Conservation (phyloP, 257 asterid species). For the Petunia secreta region DNA sequence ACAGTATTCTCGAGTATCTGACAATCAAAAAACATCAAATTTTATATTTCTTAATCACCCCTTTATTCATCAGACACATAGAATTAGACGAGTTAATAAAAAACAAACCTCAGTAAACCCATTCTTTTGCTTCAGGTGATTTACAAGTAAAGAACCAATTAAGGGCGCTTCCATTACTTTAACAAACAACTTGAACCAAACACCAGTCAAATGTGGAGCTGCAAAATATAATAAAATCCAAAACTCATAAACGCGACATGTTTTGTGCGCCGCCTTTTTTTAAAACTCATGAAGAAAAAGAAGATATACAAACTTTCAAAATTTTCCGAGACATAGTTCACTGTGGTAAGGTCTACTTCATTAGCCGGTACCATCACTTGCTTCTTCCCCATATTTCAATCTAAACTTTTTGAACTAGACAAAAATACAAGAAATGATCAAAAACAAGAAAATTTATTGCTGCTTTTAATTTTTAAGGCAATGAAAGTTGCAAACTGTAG, state of each 20-base stretch:
- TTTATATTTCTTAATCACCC: neutral
- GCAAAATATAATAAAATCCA: neutral
- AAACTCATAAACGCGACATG: neutral
- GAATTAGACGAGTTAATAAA: neutral
- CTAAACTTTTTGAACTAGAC: neutral
- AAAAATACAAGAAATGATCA: neutral
- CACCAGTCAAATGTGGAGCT: constrained; percentile 30
- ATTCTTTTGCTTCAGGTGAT: constrained; percentile 25
- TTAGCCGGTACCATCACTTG: constrained; percentile 21
- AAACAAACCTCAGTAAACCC: constrained; percentile 22
- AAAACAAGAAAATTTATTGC: neutral
- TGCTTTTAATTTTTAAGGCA: neutral
- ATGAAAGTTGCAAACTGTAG: neutral
- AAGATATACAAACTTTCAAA: neutral
- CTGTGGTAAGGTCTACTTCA: constrained; percentile 24
- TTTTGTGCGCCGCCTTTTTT: neutral
- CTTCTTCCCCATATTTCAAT: constrained; percentile 18
- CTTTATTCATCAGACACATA: neutral
- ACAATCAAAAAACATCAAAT: neutral
- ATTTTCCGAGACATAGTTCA: neutral
- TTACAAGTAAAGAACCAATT: constrained; percentile 16
- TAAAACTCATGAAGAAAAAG: neutral
- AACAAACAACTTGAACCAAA: constrained; percentile 27
- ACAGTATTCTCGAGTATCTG: constrained; percentile 26
- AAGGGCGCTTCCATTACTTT: constrained; percentile 22